Conservation (phyloP, 805 yeast species). For the Wickerhamiella bombiphila region DNA sequence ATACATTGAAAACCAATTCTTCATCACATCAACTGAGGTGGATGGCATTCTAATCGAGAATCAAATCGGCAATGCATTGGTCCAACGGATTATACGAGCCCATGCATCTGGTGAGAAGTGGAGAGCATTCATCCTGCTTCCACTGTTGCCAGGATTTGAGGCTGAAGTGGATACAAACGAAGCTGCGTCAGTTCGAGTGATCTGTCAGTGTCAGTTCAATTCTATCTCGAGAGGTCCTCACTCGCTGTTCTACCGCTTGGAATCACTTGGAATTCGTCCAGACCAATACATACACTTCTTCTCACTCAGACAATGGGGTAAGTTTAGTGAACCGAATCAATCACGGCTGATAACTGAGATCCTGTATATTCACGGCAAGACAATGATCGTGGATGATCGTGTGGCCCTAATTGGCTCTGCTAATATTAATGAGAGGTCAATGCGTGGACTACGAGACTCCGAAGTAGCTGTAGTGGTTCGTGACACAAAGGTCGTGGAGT, state of each 20-base stretch:
- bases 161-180: conserved; percentile 85
- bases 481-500: conserved; percentile 41
- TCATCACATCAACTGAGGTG: conserved; percentile 74
- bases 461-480: conserved; percentile 84
- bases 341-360: conserved; percentile 68
- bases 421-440: conserved; percentile 89
- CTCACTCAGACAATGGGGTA: conserved; percentile 91
- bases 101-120: conserved; percentile 60
- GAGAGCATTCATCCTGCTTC: conserved; percentile 86
- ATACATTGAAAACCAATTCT: conserved; percentile 91
- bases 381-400: conserved; percentile 83
- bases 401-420: conserved; percentile 95
- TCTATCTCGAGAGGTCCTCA: conserved; percentile 82
- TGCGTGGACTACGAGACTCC: conserved; percentile 87
- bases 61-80: conserved; percentile 89
- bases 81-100: conserved; percentile 88
- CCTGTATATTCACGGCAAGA: conserved; percentile 84
- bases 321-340: conserved; percentile 41
- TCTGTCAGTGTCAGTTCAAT: conserved; percentile 92
- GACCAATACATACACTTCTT: conserved; percentile 83
- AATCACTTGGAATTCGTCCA: conserved; percentile 68
- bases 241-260: conserved; percentile 71
- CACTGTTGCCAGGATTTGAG: conserved; percentile 95
- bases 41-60: conserved; percentile 68
- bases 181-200: conserved; percentile 87